Evolutionary conservation across 441 rosid species (phyloP).

Genomic region (Breynia disticha): DNA sequence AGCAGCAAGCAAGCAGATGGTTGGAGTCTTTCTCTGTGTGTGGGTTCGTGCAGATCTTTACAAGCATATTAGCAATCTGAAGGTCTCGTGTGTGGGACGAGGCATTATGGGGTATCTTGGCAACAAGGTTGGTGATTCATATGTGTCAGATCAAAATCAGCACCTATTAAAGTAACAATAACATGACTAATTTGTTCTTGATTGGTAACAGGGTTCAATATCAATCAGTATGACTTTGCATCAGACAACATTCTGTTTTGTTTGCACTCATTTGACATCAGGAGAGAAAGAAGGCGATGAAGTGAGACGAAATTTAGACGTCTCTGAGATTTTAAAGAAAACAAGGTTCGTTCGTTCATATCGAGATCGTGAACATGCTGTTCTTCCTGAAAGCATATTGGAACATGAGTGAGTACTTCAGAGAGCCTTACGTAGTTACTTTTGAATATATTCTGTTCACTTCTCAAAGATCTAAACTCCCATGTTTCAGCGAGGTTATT

Average conservation of each 20-base stretch:
- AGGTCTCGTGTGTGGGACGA: conserved; percentile 89
- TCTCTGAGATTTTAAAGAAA: conserved; percentile 59
- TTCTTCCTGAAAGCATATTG: conserved; percentile 45
- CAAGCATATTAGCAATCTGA: conserved; percentile 44
- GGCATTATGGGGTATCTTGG: conserved; percentile 98
- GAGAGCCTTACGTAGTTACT: too few species aligned
- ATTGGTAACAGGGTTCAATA: conserved; percentile 57
- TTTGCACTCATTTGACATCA: conserved; percentile 81
- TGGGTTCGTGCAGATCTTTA: conserved; percentile 70
- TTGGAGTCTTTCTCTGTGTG: conserved; percentile 75
- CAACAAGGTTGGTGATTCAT: conserved; percentile 49
- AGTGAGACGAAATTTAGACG: conserved; percentile 68
- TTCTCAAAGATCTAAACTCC: neutral
- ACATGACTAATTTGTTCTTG: neutral
- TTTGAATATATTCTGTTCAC: neutral
- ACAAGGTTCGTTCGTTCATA: conserved; percentile 58
- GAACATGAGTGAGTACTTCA: conserved; percentile 64
- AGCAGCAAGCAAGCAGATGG: conserved; percentile 94
- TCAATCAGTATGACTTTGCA: conserved; percentile 77
- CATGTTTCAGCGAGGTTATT: conserved; percentile 47
- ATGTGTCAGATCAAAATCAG: too few species aligned
- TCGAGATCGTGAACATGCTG: conserved; percentile 15
- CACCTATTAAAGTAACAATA: neutral
- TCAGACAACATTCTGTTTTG: conserved; percentile 72
- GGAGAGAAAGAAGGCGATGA: conserved; percentile 95